phyloP scores from a whole-genome alignment of 2,329 filamentous ascomycete genomes.

The Calonectria pauciramosa region DNA sequence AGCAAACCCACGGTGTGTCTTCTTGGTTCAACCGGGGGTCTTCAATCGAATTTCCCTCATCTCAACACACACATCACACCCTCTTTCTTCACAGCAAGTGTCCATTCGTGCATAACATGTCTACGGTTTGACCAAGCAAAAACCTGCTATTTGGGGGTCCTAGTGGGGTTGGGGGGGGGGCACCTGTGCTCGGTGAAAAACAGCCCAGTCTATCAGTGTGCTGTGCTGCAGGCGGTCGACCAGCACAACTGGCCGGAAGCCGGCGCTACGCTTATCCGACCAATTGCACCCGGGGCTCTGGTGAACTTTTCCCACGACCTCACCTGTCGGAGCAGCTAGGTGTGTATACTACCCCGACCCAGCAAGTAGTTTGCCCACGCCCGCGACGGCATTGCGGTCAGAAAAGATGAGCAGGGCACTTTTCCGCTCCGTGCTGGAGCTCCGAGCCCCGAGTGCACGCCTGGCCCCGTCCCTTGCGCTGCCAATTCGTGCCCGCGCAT shows the following conservation, averaged over 20 bases:
- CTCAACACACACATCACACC: conserved; percentile 26
- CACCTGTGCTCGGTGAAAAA: background rate
- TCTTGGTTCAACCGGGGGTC: conserved; percentile 46
- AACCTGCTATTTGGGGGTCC: no score
- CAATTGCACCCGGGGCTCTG: conserved; percentile 19
- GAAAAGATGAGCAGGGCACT: conserved; percentile 69
- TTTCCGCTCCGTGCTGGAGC: conserved; percentile 74
- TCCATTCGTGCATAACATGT: conserved; percentile 47
- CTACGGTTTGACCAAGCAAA: no score
- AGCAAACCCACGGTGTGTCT: conserved; percentile 33
- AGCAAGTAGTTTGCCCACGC: conserved; percentile 42
- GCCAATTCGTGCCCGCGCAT: conserved; percentile 45
- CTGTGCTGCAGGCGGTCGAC: background rate
- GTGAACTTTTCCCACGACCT: conserved; percentile 47
- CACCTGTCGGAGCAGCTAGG: conserved; percentile 20
- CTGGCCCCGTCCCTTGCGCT: conserved; percentile 42
- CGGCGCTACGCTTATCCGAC: conserved; percentile 54
- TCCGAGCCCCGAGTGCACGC: conserved; percentile 58
- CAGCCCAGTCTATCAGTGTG: no score
- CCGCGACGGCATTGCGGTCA: conserved; percentile 43
- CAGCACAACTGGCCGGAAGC: conserved; percentile 38
- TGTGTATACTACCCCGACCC: conserved; percentile 26
- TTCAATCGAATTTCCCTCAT: conserved; percentile 46
- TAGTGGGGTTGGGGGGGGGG: no score
- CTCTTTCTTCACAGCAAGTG: conserved; percentile 29